A percentile compares a stretch with the other conserved stretches of the same genome.
phyloP scores from a whole-genome alignment of 164 flowering plant species.

The Vitis cinerea region DNA sequence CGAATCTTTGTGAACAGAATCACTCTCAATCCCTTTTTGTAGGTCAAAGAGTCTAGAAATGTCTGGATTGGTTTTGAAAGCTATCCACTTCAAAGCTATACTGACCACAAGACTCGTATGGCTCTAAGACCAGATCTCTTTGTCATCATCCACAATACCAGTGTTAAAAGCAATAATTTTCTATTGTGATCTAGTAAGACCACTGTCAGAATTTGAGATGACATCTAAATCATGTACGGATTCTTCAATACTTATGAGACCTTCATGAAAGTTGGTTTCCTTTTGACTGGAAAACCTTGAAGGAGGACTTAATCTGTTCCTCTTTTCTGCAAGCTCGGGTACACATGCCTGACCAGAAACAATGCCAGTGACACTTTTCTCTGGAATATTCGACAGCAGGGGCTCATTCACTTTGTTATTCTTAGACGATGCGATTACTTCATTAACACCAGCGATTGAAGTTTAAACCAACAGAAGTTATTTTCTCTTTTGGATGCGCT shows the following conservation, averaged over 20 bases:
- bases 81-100: constrained; percentile 68
- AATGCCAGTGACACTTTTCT: constrained; percentile 6
- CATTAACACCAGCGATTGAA: constrained; percentile 1
- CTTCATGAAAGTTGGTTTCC: constrained; percentile 12
- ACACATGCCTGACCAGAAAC: background rate
- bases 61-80: constrained; percentile 28
- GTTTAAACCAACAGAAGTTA: background rate
- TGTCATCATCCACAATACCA: constrained; percentile 24
- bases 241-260: constrained; percentile 7
- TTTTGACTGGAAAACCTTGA: constrained; percentile 1
- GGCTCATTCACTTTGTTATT: constrained; percentile 4
- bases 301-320: constrained; percentile 1
- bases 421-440: constrained; percentile 1
- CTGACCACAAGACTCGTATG: constrained; percentile 72
- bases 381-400: background rate
- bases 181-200: constrained; percentile 2
- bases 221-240: background rate
- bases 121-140: constrained; percentile 73
- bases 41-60: constrained; percentile 25
- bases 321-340: constrained; percentile 1
- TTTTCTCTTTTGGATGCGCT: constrained; percentile 14
- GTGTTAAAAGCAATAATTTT: background rate
- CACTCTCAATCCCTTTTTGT: constrained; percentile 11
- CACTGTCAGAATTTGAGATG: constrained; percentile 9
- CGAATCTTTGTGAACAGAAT: constrained; percentile 18